Evolutionary conservation across 1,284 basidiomycete genomes (phyloP), one percentile per base, ranked within the genome.

Genomic region (Ustilago bromivora): DNA sequence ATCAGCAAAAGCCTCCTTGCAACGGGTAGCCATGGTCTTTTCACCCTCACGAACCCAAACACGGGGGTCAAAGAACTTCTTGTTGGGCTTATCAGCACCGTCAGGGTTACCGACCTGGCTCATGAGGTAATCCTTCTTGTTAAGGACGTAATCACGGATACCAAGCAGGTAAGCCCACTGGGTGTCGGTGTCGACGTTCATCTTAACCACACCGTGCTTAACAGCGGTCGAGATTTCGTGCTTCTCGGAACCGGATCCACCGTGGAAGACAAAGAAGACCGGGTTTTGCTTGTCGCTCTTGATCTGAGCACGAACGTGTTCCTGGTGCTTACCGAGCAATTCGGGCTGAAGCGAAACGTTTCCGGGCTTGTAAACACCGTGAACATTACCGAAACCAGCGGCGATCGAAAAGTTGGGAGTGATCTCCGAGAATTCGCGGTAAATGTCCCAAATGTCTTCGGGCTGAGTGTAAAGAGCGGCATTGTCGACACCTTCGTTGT

Each of bases 1-100:
- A 88, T 99, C 96, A 53, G 88, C 81, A 88, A 94, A 96, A 41
- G 97, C 96, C 88, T 94, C 92, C 88, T 94, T 93, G 88, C 96
- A 94, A 85, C 97, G 94, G 77, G 88, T 90, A 59, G 87, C 67
- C 84, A 99, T 91, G 31, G 95, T 98, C 91, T 97, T 96, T 89
- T 99, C 97, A 79, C 96, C 96, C 89, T 98, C 95, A 84, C 96
- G 93, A 55, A 98, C 93, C 96, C 96, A 98, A 76, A 96, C 93
- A 90, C 96, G 94, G 5, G 86, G 86, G 78, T 87, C 86, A 60
- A 84, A 85, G 70, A 76, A 79, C 76, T 82, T 84, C 82, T 85
- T 85, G 82, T 85, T 85, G 62, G 84, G 84, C 82, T 84, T 84
- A 80, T 85, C 84, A 11, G 75, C 74, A 35, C 78, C 76, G 43